A percentile compares a stretch with the other conserved stretches of the same genome.
These are phyloP conservation scores for Amanita jacksonii DNA, from an alignment of 768 basidiomycete genomes.

Conservation along the genomic window DNA sequence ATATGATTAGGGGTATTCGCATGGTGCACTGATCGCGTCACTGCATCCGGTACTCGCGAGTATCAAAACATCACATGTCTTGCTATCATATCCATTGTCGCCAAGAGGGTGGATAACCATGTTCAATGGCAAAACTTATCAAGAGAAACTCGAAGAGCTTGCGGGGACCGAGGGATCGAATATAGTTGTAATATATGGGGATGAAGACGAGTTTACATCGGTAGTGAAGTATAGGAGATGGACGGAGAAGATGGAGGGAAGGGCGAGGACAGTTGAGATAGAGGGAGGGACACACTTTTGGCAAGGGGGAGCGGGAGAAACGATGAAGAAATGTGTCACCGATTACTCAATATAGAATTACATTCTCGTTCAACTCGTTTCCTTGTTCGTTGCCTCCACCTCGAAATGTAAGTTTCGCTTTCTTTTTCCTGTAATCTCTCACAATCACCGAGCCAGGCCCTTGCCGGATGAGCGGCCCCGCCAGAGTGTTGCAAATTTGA, in stretches of 20 bases:
- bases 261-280: conserved; percentile 27
- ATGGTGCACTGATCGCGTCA: conserved; percentile 68
- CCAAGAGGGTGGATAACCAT: conserved; percentile 59
- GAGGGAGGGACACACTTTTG: conserved; percentile 59
- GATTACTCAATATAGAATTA: conserved; percentile 26
- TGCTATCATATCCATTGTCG: conserved; percentile 72
- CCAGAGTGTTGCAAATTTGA: conserved; percentile 82
- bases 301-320: conserved; percentile 27
- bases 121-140: conserved; percentile 52
- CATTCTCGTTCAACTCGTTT: conserved; percentile 1
- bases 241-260: conserved; percentile 22
- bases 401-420: conserved; percentile 2
- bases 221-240: conserved; percentile 45
- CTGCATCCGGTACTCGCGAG: conserved; percentile 45
- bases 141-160: conserved; percentile 38
- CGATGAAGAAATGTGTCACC: conserved; percentile 20
- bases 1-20: conserved; percentile 59
- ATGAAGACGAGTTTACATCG: conserved; percentile 63
- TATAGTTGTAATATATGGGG: conserved; percentile 59
- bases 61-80: conserved; percentile 52
- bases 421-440: neutral
- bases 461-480: conserved; percentile 84
- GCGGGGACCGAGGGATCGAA: conserved; percentile 34
- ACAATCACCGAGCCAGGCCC: conserved; percentile 42
- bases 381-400: neutral